A percentile compares a stretch with the other conserved stretches of the same genome.
Evolutionary conservation across 768 basidiomycete species (phyloP).

Genomic region (Terana coerulea): DNA sequence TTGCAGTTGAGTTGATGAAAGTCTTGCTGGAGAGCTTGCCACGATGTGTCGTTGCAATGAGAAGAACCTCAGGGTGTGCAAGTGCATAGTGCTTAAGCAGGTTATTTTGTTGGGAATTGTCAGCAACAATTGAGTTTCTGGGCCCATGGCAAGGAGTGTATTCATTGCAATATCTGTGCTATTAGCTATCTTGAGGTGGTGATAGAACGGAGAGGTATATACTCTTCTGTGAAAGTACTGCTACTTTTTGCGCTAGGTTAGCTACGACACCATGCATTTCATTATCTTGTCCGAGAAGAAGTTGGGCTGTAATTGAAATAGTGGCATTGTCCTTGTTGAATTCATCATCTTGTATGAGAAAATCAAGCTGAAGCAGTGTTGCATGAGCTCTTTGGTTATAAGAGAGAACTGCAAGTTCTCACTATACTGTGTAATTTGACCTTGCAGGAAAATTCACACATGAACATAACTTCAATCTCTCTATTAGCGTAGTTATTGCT

Average conservation of each 20-base stretch:
- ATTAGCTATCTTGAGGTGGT: too few species aligned
- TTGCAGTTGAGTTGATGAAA: not conserved
- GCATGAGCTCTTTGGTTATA: too few species aligned
- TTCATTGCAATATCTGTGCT: too few species aligned
- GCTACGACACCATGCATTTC: constrained; percentile 1
- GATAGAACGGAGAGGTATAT: not conserved
- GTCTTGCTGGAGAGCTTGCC: too few species aligned
- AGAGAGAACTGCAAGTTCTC: constrained; percentile 1
- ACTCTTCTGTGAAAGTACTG: not conserved
- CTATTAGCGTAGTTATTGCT: constrained; percentile 25
- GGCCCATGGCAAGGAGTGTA: too few species aligned
- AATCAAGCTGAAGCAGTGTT: not conserved
- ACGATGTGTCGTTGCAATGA: too few species aligned
- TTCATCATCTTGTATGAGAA: too few species aligned
- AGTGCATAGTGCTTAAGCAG: too few species aligned
- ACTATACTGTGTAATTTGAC: constrained; percentile 13
- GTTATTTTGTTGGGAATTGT: too few species aligned
- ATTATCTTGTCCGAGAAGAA: not conserved
- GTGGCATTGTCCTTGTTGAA: not conserved
- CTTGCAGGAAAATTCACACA: constrained; percentile 21
- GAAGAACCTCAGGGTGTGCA: too few species aligned
- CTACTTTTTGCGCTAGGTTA: not conserved
- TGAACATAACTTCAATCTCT: constrained; percentile 26
- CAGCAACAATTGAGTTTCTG: too few species aligned
- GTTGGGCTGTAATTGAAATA: not conserved